phyloP scores from a whole-genome alignment of 1,284 basidiomycete genomes.

The Tilletia setariae region DNA sequence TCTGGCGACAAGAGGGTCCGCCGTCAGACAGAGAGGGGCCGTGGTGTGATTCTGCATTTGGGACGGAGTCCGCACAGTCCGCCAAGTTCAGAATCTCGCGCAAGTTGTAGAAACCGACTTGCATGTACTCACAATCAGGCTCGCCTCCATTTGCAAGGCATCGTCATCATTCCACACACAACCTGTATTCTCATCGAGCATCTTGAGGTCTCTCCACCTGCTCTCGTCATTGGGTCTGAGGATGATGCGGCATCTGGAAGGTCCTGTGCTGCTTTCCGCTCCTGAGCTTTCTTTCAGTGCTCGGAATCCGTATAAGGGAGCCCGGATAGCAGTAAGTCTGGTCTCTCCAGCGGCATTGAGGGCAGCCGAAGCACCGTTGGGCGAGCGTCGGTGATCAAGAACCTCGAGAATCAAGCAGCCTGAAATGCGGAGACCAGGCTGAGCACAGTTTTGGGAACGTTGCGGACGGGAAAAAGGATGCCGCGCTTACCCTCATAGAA shows the following conservation, averaged over 20 bases:
- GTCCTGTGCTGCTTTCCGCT: conserved; percentile 19
- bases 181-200: conserved; percentile 40
- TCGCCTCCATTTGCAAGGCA: conserved; percentile 45
- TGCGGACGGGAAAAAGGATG: background rate
- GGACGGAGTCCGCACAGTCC: background rate
- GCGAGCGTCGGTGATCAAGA: conserved; percentile 40
- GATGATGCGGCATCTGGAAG: conserved; percentile 27
- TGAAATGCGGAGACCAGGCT: conserved; percentile 11
- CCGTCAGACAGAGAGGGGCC: conserved; percentile 47
- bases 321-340: background rate
- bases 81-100: background rate
- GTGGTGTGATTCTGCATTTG: conserved; percentile 35
- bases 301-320: conserved; percentile 1
- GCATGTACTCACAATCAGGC: conserved; percentile 31
- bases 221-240: conserved; percentile 45
- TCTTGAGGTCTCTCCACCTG: conserved; percentile 46
- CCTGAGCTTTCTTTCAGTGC: background rate
- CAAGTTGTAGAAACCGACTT: background rate
- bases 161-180: conserved; percentile 49
- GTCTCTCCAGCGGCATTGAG: background rate
- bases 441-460: background rate
- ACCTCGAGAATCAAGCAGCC: conserved; percentile 50
- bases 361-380: background rate
- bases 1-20: conserved; percentile 44
- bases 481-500: conserved; percentile 43